These are phyloP conservation scores for Nematocida major DNA, from an alignment of 371 early-diverging fungal species.

Conservation along the genomic window DNA sequence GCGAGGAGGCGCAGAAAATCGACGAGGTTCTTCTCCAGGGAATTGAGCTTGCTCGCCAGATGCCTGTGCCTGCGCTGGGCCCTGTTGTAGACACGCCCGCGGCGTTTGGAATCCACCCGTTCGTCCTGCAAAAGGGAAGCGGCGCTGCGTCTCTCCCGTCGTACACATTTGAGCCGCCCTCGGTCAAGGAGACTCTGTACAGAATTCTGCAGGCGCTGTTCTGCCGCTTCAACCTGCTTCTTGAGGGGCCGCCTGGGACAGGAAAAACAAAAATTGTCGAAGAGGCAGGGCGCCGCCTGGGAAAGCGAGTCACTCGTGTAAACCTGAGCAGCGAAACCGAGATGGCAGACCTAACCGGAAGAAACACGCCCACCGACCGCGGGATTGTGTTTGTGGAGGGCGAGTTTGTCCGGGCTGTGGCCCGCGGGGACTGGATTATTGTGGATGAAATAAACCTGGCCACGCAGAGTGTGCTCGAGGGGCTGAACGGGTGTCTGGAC, in stretches of 20 bases:
- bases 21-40: not conserved
- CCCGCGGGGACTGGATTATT: slow-evolving; percentile 88
- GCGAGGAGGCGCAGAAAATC: not conserved
- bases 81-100: not conserved
- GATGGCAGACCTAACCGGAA: slow-evolving; percentile 91
- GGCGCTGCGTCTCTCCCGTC: not conserved
- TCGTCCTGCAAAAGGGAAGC: slow-evolving; percentile 4
- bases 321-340: slow-evolving; percentile 98
- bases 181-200: slow-evolving; percentile 70
- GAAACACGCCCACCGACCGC: slow-evolving; percentile 53
- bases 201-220: slow-evolving; percentile 78
- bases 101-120: slow-evolving; percentile 20
- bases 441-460: slow-evolving; percentile 98
- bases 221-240: slow-evolving; percentile 77
- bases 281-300: slow-evolving; percentile 73
- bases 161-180: slow-evolving; percentile 46
- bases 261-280: slow-evolving; percentile 91
- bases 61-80: not conserved
- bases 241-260: slow-evolving; percentile 91
- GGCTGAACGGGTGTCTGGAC: slow-evolving; percentile 93
- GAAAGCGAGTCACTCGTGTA: slow-evolving; percentile 76
- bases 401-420: slow-evolving; percentile 85
- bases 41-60: not conserved
- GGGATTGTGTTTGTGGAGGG: slow-evolving; percentile 67
- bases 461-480: slow-evolving; percentile 95